phyloP scores from a whole-genome alignment of 306 rosid species.

The Senna tora region DNA sequence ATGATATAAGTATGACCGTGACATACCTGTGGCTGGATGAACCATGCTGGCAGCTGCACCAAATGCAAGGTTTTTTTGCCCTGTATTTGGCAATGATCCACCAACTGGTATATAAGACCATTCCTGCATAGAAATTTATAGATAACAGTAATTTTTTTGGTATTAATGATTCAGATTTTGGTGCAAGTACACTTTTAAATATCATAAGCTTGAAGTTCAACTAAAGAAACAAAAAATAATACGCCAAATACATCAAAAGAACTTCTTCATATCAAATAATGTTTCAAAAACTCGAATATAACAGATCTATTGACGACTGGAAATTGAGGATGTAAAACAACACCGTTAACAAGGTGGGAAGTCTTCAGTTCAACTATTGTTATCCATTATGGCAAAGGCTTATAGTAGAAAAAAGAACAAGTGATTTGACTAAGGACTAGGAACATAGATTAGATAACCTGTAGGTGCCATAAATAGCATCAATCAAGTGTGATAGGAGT shows the following conservation, averaged over 20 bases:
- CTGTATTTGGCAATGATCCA: slow-evolving; percentile 96
- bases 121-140: slow-evolving; percentile 57
- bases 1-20: not conserved
- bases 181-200: slow-evolving; percentile 12
- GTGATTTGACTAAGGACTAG: not conserved
- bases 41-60: slow-evolving; percentile 99
- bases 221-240: not conserved
- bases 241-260: slow-evolving; percentile 23
- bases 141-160: slow-evolving; percentile 10
- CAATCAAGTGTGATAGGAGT: slow-evolving; percentile 6
- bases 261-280: slow-evolving; percentile 20
- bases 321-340: slow-evolving; percentile 21
- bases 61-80: slow-evolving; percentile 93
- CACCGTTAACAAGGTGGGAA: not conserved
- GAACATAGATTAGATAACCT: slow-evolving; percentile 18
- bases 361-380: slow-evolving; percentile 26
- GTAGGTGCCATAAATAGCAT: slow-evolving; percentile 10
- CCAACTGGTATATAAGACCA: slow-evolving; percentile 99
- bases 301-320: slow-evolving; percentile 7
- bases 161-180: slow-evolving; percentile 28
- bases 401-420: slow-evolving; percentile 19
- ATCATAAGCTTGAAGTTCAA: not conserved
- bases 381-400: not conserved
- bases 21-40: slow-evolving; percentile 96
- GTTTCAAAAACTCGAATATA: slow-evolving; percentile 25